Evolutionary conservation across 1,139 yeast species (phyloP).

Genomic region (Saccharomyces hybrid): DNA sequence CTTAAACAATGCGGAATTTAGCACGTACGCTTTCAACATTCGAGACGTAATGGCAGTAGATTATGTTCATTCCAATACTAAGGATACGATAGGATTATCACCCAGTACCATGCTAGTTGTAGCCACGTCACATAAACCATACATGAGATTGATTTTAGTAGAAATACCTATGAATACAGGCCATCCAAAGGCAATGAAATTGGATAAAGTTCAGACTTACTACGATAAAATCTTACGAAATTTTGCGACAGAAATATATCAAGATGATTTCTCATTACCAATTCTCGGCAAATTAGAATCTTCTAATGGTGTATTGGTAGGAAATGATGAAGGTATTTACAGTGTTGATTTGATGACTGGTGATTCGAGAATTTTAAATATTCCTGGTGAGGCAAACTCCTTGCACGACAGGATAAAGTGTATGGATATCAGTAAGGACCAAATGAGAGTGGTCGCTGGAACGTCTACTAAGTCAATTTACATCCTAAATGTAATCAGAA

Average conservation of each 20-base stretch:
- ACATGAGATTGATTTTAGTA: conserved; percentile 55
- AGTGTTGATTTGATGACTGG: conserved; percentile 47
- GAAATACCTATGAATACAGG: conserved; percentile 32
- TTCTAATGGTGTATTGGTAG: conserved; percentile 51
- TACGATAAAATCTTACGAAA: conserved; percentile 48
- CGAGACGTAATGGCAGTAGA: conserved; percentile 37
- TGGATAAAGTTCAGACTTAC: conserved; percentile 12
- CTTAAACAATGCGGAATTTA: conserved; percentile 67
- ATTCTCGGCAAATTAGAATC: conserved; percentile 38
- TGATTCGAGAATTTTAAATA: conserved; percentile 29
- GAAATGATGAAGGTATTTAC: conserved; percentile 62
- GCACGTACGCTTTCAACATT: conserved; percentile 60
- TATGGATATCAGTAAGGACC: background rate
- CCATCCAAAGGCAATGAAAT: background rate
- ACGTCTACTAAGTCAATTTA: background rate
- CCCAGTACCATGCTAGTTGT: conserved; percentile 39
- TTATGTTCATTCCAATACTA: conserved; percentile 10
- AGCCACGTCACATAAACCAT: conserved; percentile 73
- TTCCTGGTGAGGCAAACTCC: conserved; percentile 4
- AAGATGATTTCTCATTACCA: conserved; percentile 61
- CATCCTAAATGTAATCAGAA: background rate
- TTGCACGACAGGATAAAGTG: background rate
- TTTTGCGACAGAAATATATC: conserved; percentile 56
- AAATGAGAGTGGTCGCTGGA: background rate
- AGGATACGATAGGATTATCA: conserved; percentile 12